Base-by-base conservation (phyloP, 495 filamentous ascomycete genomes). In the Bathelium albidoporum region DNA sequence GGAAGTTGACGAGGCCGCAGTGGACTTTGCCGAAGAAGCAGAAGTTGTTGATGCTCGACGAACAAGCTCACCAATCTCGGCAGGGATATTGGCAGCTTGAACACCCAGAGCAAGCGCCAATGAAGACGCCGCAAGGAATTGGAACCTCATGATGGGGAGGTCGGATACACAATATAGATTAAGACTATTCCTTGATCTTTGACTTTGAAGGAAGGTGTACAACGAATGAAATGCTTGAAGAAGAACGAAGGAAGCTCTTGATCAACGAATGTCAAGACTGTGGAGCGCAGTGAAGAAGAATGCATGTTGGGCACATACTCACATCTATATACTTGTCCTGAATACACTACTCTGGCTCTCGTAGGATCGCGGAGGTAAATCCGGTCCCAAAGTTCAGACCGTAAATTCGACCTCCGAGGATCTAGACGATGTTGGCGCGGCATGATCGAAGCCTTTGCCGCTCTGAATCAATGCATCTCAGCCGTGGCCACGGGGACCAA, bases 111-210 rank as follows among this genome's bases (percentile, higher is more conserved):
- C 49, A 24, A 55, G 49, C 49, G 49, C 29, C 49, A 55, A 55
- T 24, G 29, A 55, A 55, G 49, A 55, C 49, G 49, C 49, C 49
- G 49, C 49, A 28, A 55, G 49, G 24, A 28, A 29, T 55, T 55
- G 49, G 7, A 55, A 55, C 49, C 49, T 55, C 49, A 55, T 55
- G 24, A 3, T 55, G 49, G 16, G 20, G 20, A n/a, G n/a, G 5
- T 24, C 3, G 20, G 43, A 10, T 55, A 10, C 9, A 55, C 22
- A 55, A 28, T 55, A 55, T 29, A 2, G 16, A 55, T 29, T 28
- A 55, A 29, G 16, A 55, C 29, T 55, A 55, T 29, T 28, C 20
- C 24, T 29, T 11, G 24, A n/a, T 26, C 49, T 20, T 55, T 9
- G 49, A 55, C 49, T 29, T 55, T 28, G 24, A 29, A 29, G 29